Base-by-base conservation (phyloP, 2,329 filamentous ascomycete genomes). In the Pseudogymnoascus sp. region DNA sequence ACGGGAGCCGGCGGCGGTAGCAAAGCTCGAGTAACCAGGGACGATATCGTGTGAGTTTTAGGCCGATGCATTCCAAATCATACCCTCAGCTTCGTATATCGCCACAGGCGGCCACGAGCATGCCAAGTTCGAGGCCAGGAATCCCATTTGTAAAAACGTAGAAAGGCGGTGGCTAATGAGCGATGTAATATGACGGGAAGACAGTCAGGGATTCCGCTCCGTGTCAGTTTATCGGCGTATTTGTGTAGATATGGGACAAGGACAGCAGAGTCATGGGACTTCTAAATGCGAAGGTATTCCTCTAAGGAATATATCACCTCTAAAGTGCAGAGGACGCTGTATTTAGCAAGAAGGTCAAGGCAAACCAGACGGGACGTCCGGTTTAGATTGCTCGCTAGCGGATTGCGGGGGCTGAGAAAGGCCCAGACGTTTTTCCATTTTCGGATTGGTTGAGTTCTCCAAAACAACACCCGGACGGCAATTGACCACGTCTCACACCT, bases 371-470 rank as follows among this genome's bases (percentile, higher is more conserved):
- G 49, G 35, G 49, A 55, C 28, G 49, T 55, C 28, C 28, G 49
- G 49, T 55, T 55, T 55, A 55, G 49, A 33, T 55, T 55, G 49
- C 49, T 55, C 49, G 49, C 49, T 55, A 55, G 49, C 23, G 49
- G 49, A 55, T 33, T 55, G 49, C 49, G 49, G 49, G 45, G 49
- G 16, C 28, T 55, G 28, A 52, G 28, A 22, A 19, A 2, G 16
- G 8, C n/a, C 49, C 28, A 33, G 49, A 16, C 8, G 23, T 19
- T 55, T 35, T 55, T 33, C 28, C 28, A 14, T 25, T 55, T 35
- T 55, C 28, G 16, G 28, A 55, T 55, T 55, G 28, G 49, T 55
- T 19, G 28, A 55, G 28, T 11, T 30, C 49, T 19, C 49, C 16
- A n/a, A 33, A 55, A 55, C 49, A 55, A 55, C 49, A 55, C 25